Base-by-base conservation (phyloP, 768 basidiomycete genomes). In the Krasilnikovozyma curviuscula region DNA sequence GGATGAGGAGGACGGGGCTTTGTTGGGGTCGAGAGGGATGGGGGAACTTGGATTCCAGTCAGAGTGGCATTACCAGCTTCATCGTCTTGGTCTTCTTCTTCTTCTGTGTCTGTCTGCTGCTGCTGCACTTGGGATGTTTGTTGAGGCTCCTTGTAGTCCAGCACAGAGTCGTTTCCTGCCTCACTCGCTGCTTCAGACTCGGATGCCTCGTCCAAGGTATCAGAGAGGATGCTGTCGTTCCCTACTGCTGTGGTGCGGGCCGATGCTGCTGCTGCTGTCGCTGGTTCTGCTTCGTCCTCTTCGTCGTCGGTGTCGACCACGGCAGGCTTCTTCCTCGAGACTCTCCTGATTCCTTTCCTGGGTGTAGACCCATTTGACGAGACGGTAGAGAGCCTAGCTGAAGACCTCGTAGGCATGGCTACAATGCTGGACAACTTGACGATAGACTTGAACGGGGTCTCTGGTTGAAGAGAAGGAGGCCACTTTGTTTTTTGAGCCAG, bases 291-390 rank as follows among this genome's bases (percentile, higher is more conserved):
- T 21, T 56, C 43, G 21, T 32, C 43, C n/a, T 52, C 53, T 6
- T 60, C 50, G 14, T 51, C 57, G 28, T 55, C 52, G 14, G 44
- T 34, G 16, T 53, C 54, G 19, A 48, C n/a, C 14, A 44, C 52
- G 14, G 42, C 30, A 16, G 25, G 40, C 29, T 14, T 35, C 33
- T 25, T 24, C 18, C 7, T n/a, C n/a, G n/a, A n/a, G n/a, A n/a
- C n/a, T n/a, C n/a, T n/a, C n/a, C n/a, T n/a, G n/a, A n/a, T n/a
- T n/a, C n/a, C n/a, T n/a, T n/a, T n/a, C n/a, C n/a, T n/a, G n/a
- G n/a, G n/a, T n/a, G n/a, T n/a, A n/a, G n/a, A n/a, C n/a, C n/a
- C n/a, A n/a, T n/a, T n/a, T n/a, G n/a, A n/a, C n/a, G n/a, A n/a
- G n/a, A n/a, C n/a, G n/a, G n/a, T n/a, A n/a, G n/a, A n/a, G n/a